These are phyloP conservation scores for Trichoderma sp. DNA, from an alignment of 2,329 filamentous ascomycete species.

Conservation along the genomic window DNA sequence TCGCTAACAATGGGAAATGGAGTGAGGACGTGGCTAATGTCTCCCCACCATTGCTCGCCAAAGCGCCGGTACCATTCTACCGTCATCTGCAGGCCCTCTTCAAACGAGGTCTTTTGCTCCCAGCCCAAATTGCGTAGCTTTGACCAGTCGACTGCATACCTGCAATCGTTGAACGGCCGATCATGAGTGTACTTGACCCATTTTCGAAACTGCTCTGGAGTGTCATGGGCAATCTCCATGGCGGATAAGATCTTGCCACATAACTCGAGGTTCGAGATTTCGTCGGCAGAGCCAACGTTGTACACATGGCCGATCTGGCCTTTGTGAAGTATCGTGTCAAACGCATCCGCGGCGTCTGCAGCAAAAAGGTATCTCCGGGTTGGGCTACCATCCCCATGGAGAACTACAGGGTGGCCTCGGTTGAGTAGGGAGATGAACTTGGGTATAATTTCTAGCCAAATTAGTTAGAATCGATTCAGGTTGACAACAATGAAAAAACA, in stretches of 20 bases:
- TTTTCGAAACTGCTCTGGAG: conserved; percentile 52
- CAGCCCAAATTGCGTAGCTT: conserved; percentile 67
- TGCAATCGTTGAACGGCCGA: conserved; percentile 73
- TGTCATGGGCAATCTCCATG: conserved; percentile 54
- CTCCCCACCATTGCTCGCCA: conserved; percentile 69
- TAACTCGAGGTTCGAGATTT: conserved; percentile 71
- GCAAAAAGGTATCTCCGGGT: conserved; percentile 76
- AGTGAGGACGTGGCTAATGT: conserved; percentile 65
- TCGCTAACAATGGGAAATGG: conserved; percentile 63
- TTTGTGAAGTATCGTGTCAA: conserved; percentile 80
- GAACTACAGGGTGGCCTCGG: conserved; percentile 61
- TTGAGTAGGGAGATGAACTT: conserved; percentile 75
- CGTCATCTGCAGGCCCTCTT: conserved; percentile 60
- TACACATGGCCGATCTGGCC: conserved; percentile 73
- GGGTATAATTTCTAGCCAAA: conserved; percentile 68
- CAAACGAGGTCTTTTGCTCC: conserved; percentile 64
- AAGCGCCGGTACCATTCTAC: conserved; percentile 69
- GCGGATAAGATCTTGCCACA: conserved; percentile 62
- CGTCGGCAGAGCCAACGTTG: conserved; percentile 76
- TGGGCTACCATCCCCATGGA: conserved; percentile 74
- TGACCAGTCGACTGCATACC: conserved; percentile 68
- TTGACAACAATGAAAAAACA: not conserved
- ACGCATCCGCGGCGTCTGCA: conserved; percentile 75
- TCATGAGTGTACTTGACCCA: conserved; percentile 75
- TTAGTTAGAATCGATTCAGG: not conserved